phyloP scores from a whole-genome alignment of 768 basidiomycete species.

The Leucocoprinus leucothites region DNA sequence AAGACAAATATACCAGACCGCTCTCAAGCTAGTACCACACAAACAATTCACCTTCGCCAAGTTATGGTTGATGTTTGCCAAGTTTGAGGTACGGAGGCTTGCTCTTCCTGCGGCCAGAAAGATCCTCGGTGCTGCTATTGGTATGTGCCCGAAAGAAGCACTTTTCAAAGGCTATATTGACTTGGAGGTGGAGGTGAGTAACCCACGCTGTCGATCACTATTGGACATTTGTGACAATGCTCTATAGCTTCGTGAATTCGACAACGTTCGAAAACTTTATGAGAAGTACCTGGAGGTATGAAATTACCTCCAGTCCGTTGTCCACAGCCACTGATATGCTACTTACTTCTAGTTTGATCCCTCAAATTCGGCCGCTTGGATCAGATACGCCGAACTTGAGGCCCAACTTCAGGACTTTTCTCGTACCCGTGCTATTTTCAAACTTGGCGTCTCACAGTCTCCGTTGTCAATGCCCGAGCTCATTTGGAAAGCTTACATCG shows the following conservation, averaged over 20 bases:
- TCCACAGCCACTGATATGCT: conserved; percentile 1
- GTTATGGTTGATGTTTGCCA: conserved; percentile 89
- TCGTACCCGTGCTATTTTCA: conserved; percentile 91
- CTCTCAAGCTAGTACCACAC: conserved; percentile 86
- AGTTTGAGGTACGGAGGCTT: conserved; percentile 85
- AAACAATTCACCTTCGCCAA: conserved; percentile 98
- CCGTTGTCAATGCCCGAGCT: conserved; percentile 94
- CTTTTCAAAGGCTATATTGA: conserved; percentile 97
- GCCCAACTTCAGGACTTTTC: conserved; percentile 80
- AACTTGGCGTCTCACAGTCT: conserved; percentile 81
- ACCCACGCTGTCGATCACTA: background rate
- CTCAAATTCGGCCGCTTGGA: conserved; percentile 91
- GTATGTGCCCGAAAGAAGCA: conserved; percentile 94
- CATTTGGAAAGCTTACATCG: conserved; percentile 93
- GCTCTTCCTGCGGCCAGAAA: conserved; percentile 85
- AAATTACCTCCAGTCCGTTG: conserved; percentile 1
- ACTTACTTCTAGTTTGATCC: conserved; percentile 64
- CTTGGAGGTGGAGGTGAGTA: conserved; percentile 79
- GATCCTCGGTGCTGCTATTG: conserved; percentile 85
- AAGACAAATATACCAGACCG: conserved; percentile 91
- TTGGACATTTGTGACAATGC: background rate
- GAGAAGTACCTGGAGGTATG: conserved; percentile 91
- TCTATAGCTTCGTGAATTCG: conserved; percentile 85
- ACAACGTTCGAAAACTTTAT: conserved; percentile 86
- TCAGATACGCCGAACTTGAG: conserved; percentile 93